These are phyloP conservation scores for Fonsecaea monophora DNA, from an alignment of 2,329 filamentous ascomycete species.

Conservation along the genomic window DNA sequence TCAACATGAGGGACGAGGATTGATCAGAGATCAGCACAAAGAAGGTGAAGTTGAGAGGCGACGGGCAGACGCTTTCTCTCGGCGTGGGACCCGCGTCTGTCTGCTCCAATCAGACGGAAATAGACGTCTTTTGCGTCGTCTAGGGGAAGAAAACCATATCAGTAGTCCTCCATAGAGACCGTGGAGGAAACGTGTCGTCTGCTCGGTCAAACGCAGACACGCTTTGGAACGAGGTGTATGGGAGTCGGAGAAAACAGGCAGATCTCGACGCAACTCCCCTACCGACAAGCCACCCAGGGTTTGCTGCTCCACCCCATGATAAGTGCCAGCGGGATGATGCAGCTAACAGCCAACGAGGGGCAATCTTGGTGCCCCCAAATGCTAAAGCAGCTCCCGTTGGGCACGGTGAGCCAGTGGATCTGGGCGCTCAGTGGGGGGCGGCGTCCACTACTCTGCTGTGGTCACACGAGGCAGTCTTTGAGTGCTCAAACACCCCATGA, in stretches of 20 bases:
- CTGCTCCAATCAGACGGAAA: constrained; percentile 14
- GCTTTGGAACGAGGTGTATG: constrained; percentile 10
- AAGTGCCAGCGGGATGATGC: constrained; percentile 19
- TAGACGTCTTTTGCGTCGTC: constrained; percentile 11
- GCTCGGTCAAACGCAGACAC: constrained; percentile 26
- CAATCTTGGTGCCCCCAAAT: constrained; percentile 1
- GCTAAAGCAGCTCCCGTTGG: constrained; percentile 13
- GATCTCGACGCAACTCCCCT: constrained; percentile 8
- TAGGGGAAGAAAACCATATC: constrained; percentile 5
- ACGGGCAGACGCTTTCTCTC: not conserved
- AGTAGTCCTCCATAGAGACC: constrained; percentile 7
- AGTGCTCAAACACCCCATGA: constrained; percentile 16
- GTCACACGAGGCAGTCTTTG: constrained; percentile 10
- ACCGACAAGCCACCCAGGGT: constrained; percentile 1
- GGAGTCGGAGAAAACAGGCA: constrained; percentile 35
- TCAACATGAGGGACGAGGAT: constrained; percentile 17
- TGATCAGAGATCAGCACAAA: constrained; percentile 16
- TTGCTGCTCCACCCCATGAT: constrained; percentile 14
- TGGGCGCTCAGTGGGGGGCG: not conserved
- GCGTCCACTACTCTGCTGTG: not conserved
- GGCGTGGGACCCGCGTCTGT: constrained; percentile 6
- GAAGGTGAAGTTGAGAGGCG: constrained; percentile 3
- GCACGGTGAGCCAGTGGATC: constrained; percentile 4
- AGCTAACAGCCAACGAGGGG: constrained; percentile 22
- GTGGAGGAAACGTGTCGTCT: constrained; percentile 4